Conservation (phyloP, 2,329 filamentous ascomycete genomes). For the Immersiporthe knoxdaviesiana region DNA sequence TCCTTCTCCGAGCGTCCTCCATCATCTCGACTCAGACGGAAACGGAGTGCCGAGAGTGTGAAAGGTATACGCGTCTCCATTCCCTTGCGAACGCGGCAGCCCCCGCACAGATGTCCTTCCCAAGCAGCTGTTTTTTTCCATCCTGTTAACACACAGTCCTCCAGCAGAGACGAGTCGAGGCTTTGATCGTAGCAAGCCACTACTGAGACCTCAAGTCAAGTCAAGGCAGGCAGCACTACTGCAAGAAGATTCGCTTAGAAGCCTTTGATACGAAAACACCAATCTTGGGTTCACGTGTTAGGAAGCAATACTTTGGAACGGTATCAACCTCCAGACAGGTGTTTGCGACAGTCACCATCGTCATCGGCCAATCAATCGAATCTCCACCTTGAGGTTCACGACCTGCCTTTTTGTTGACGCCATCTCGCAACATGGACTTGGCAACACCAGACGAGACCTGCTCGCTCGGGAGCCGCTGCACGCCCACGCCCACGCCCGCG, state of each 20-base stretch:
- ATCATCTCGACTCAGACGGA: neutral
- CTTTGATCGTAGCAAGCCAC: neutral
- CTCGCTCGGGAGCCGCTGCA: neutral
- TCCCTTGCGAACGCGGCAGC: too few species aligned
- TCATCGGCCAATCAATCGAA: neutral
- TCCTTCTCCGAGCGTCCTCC: neutral
- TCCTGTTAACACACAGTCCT: neutral
- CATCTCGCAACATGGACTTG: neutral
- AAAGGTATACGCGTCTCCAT: neutral
- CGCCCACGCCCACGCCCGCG: neutral
- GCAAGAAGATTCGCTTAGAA: neutral
- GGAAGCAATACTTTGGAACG: neutral
- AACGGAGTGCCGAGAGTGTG: neutral
- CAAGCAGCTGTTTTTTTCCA: neutral
- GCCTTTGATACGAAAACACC: neutral
- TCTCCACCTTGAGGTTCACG: neutral
- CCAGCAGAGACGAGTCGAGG: neutral
- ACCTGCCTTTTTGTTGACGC: neutral
- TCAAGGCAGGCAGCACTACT: neutral
- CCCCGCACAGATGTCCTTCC: too few species aligned
- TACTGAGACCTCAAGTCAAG: neutral
- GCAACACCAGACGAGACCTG: neutral
- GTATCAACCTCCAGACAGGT: neutral
- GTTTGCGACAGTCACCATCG: neutral
- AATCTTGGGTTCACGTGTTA: neutral